phyloP scores from a whole-genome alignment of 805 yeast species.

The Saturnispora serradocipensis region DNA sequence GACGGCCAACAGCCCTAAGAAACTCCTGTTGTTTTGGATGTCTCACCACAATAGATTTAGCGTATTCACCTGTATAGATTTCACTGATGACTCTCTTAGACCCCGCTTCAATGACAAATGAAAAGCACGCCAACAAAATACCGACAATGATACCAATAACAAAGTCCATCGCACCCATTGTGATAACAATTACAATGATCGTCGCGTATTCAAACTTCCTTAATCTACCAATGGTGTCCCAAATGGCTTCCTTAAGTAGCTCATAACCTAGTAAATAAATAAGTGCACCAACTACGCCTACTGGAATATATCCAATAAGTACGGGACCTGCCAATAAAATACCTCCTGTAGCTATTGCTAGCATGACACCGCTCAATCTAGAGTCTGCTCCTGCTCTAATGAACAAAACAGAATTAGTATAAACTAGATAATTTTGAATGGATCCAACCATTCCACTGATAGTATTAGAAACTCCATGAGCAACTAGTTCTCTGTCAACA shows the following conservation, averaged over 20 bases:
- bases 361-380: conserved; percentile 78
- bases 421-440: conserved; percentile 89
- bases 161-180: conserved; percentile 95
- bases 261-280: conserved; percentile 90
- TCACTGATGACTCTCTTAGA: conserved; percentile 74
- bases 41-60: conserved; percentile 85
- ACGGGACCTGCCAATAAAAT: conserved; percentile 87
- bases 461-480: conserved; percentile 88
- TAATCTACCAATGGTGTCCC: conserved; percentile 75
- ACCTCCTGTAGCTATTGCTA: conserved; percentile 70
- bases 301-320: conserved; percentile 89
- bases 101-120: conserved; percentile 92
- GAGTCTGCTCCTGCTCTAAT: conserved; percentile 93
- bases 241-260: conserved; percentile 72
- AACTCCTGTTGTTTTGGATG: conserved; percentile 86
- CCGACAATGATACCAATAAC: conserved; percentile 90
- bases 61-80: conserved; percentile 77
- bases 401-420: conserved; percentile 86
- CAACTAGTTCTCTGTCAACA: conserved; percentile 86
- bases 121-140: conserved; percentile 80
- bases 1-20: conserved; percentile 77
- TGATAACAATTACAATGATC: conserved; percentile 73
- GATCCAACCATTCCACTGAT: conserved; percentile 79
- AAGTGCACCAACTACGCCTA: conserved; percentile 90
- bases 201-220: conserved; percentile 75